These are phyloP conservation scores for Stellera chamaejasme DNA, from an alignment of 345 rosid species.

Conservation along the genomic window DNA sequence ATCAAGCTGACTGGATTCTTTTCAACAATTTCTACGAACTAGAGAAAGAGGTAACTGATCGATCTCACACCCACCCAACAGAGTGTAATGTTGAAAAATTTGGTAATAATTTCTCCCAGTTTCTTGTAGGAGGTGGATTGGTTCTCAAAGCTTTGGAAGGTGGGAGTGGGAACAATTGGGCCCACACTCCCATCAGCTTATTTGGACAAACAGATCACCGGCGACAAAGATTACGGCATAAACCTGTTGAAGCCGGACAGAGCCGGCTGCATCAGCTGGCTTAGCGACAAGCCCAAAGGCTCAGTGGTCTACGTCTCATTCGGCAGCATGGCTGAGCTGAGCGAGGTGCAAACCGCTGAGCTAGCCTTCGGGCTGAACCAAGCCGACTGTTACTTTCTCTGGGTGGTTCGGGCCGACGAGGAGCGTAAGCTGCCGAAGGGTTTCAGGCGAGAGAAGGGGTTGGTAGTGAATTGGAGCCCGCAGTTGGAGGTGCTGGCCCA, in stretches of 20 bases:
- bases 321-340: constrained; percentile 35
- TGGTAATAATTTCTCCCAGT: too few species aligned
- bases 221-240: constrained; percentile 43
- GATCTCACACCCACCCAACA: too few species aligned
- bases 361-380: constrained; percentile 27
- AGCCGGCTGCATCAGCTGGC: constrained; percentile 30
- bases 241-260: constrained; percentile 29
- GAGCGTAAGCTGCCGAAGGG: constrained; percentile 27
- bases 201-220: constrained; percentile 35
- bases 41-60: constrained; percentile 7
- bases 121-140: constrained; percentile 23
- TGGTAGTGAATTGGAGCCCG: constrained; percentile 11
- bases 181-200: constrained; percentile 41
- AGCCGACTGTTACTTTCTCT: constrained; percentile 30
- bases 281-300: constrained; percentile 25
- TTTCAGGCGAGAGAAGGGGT: constrained; percentile 23
- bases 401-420: constrained; percentile 52
- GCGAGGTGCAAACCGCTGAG: constrained; percentile 46
- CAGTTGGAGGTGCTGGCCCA: constrained; percentile 15
- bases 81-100: too few species aligned
- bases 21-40: constrained; percentile 15
- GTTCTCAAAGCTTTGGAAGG: constrained; percentile 24
- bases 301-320: constrained; percentile 44
- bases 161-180: constrained; percentile 27
- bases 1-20: constrained; percentile 25